Evolutionary conservation across 306 rosid genomes (phyloP), one percentile per base, ranked within the genome.

Genomic region (Urtica urens): DNA sequence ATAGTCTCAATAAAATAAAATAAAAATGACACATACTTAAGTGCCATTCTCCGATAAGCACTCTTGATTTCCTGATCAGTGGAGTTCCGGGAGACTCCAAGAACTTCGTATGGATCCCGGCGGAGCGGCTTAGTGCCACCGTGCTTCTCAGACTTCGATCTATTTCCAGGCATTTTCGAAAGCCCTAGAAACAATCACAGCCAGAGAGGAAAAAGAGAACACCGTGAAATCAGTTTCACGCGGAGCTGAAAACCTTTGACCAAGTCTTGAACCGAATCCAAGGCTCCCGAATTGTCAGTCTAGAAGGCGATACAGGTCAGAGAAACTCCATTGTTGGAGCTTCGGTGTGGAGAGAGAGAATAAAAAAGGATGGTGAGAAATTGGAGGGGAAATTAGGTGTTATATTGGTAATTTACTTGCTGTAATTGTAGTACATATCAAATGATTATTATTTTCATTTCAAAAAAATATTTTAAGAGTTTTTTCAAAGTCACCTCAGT

Each of bases 31-130:
- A 60, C 93, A 38, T 82, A 92, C 99, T 78, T 92, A 62, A 92
- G 99, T 2, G 99, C 99, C 96, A 86, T 71, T 76, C 72, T 82
- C 14, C 99, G 72, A 63, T 92, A 85, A 27, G 96, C 96, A 48
- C 83, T 65, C 57, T 86, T 92, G 73, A 92, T 92, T 73, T 86
- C 99, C 70, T 85, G 99, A 75, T 86, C 99, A 20, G 80, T 71
- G 40, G 93, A 82, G 83, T 49, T 82, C 60, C 78, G 71, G 2
- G 79, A 75, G 69, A 92, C 86, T 37, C 93, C 93, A 27, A 92
- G 96, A n/a, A 92, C 96, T 71, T 86, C 99, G 22, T 92, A 92
- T 0, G 99, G 93, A 57, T 92, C 99, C 24, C 96, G 83, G 63
- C 96, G 94, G 58, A 63, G 75, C 73, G 64, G 80, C 64, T 75